A percentile compares a stretch with the other conserved stretches of the same genome.
Evolutionary conservation across 2,329 filamentous ascomycete genomes (phyloP).

Genomic region (Simplicillium aogashimaense): DNA sequence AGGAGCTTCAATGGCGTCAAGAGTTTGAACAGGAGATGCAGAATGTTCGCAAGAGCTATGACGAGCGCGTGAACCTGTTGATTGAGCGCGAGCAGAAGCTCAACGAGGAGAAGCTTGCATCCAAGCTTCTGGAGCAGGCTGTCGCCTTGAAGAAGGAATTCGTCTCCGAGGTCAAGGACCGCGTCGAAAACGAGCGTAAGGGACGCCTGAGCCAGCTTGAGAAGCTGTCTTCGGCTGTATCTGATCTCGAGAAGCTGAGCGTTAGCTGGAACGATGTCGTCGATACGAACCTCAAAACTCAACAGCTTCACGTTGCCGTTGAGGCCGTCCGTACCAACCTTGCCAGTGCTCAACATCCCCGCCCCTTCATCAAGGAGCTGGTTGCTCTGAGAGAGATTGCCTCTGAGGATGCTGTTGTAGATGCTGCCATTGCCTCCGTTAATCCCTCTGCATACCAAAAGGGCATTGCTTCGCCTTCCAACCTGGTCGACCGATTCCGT

Average conservation of each 20-base stretch:
- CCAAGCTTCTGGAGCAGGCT: slow-evolving; percentile 83
- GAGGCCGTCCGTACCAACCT: slow-evolving; percentile 84
- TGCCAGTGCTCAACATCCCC: slow-evolving; percentile 59
- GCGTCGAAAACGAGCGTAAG: slow-evolving; percentile 81
- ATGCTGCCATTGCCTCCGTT: slow-evolving; percentile 92
- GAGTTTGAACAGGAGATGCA: slow-evolving; percentile 84
- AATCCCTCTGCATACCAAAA: slow-evolving; percentile 90
- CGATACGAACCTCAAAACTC: slow-evolving; percentile 82
- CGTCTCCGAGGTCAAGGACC: slow-evolving; percentile 62
- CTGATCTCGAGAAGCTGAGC: slow-evolving; percentile 79
- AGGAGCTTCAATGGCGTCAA: slow-evolving; percentile 74
- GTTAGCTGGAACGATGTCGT: slow-evolving; percentile 85
- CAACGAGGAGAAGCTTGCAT: slow-evolving; percentile 72
- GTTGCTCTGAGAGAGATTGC: slow-evolving; percentile 92
- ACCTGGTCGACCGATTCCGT: slow-evolving; percentile 92
- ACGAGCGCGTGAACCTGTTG: slow-evolving; percentile 69
- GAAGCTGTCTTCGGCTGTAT: slow-evolving; percentile 67
- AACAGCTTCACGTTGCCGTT: slow-evolving; percentile 91
- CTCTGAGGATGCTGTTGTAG: slow-evolving; percentile 72
- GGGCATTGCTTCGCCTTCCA: slow-evolving; percentile 72
- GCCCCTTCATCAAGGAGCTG: slow-evolving; percentile 84
- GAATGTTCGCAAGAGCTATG: slow-evolving; percentile 66
- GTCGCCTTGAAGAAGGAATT: slow-evolving; percentile 82
- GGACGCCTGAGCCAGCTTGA: slow-evolving; percentile 78
- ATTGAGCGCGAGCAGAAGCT: slow-evolving; percentile 71